phyloP scores from a whole-genome alignment of 495 filamentous ascomycete species.

The Cladorrhinum samala region DNA sequence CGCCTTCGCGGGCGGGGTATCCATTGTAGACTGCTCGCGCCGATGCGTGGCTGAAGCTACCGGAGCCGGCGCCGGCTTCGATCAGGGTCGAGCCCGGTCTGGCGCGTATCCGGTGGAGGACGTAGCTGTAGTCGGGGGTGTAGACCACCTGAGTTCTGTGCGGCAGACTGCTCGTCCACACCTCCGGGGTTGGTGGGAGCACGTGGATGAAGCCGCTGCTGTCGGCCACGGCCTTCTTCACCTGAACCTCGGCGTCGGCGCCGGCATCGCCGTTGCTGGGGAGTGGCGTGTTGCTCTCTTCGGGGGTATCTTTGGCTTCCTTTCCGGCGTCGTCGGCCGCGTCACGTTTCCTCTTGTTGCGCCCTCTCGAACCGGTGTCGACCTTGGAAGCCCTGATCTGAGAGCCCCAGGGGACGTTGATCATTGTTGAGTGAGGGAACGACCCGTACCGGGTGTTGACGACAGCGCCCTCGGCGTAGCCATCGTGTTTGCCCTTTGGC shows the following conservation, averaged over 20 bases:
- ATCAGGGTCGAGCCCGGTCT: conserved; percentile 75
- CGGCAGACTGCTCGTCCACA: conserved; percentile 84
- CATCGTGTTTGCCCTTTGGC: conserved; percentile 53
- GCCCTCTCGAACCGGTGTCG: conserved; percentile 76
- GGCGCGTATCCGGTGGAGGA: conserved; percentile 79
- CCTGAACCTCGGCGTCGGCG: conserved; percentile 17
- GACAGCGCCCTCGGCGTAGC: conserved; percentile 75
- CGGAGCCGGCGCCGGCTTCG: conserved; percentile 91
- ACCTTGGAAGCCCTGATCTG: conserved; percentile 86
- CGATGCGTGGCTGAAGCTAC: conserved; percentile 89
- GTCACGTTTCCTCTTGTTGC: conserved; percentile 47
- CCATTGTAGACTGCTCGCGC: conserved; percentile 84
- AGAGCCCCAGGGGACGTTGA: conserved; percentile 79
- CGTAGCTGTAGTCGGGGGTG: conserved; percentile 93
- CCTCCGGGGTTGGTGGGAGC: conserved; percentile 83
- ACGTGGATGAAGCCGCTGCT: conserved; percentile 83
- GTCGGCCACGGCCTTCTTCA: conserved; percentile 51
- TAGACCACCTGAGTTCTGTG: conserved; percentile 98
- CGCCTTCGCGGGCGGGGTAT: conserved; percentile 44
- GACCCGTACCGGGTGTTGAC: conserved; percentile 92
- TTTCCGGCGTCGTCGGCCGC: conserved; percentile 44
- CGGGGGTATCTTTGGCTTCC: conserved; percentile 23
- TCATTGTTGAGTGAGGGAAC: conserved; percentile 83
- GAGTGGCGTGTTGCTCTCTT: conserved; percentile 16
- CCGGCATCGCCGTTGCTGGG: conserved; percentile 14